Percentiles rank a stretch among this genome's conserved stretches.
Conservation (phyloP, 805 yeast species). For the Suhomyces prunicola region DNA sequence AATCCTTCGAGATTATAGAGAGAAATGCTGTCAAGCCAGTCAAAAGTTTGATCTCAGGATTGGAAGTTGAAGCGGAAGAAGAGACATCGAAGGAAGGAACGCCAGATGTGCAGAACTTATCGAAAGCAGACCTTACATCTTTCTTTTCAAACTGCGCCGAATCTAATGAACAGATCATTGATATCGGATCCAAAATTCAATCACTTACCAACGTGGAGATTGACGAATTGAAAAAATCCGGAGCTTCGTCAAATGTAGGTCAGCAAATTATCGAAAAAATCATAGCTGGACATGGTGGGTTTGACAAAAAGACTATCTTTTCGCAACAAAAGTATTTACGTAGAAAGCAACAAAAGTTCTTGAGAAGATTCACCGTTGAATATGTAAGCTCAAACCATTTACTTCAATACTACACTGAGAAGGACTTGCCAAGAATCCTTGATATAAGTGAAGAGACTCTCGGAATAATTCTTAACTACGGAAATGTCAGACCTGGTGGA, state of each 20-base stretch:
- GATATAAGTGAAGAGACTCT: conserved; percentile 84
- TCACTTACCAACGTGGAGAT: conserved; percentile 75
- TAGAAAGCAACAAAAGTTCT: conserved; percentile 88
- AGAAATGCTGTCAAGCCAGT: conserved; percentile 51
- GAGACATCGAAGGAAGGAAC: conserved; percentile 15
- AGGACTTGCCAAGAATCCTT: conserved; percentile 67
- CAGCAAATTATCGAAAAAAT: conserved; percentile 77
- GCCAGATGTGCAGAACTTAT: conserved; percentile 21
- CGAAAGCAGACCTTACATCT: conserved; percentile 35
- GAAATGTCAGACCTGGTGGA: conserved; percentile 87
- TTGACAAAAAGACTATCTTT: conserved; percentile 81
- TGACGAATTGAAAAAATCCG: conserved; percentile 72
- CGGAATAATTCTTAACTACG: conserved; percentile 73
- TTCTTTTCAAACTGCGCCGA: conserved; percentile 49
- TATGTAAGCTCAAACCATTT: conserved; percentile 68
- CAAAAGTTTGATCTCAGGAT: conserved; percentile 27
- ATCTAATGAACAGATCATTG: conserved; percentile 61
- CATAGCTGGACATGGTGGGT: conserved; percentile 79
- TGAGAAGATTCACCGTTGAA: conserved; percentile 80
- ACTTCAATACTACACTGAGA: conserved; percentile 70
- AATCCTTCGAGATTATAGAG: conserved; percentile 78
- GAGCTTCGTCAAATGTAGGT: conserved; percentile 60
- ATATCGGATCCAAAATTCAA: conserved; percentile 71
- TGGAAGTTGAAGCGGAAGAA: conserved; percentile 10
- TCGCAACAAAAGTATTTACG: conserved; percentile 91